These are phyloP conservation scores for Capsicum baccatum DNA, from an alignment of 257 asterid species.

Conservation along the genomic window DNA sequence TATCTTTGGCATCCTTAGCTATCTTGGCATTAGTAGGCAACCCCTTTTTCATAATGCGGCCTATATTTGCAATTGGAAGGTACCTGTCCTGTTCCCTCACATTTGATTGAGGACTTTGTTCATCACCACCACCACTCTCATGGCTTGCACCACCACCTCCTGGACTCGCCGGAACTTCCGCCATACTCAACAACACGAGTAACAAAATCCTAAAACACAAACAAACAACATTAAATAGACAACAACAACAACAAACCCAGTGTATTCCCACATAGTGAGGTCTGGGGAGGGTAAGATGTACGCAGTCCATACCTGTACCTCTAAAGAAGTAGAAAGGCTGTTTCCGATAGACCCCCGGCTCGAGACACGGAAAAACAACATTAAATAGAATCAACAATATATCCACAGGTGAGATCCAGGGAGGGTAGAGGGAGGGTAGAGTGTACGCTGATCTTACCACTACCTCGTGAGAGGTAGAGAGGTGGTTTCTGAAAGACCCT, in stretches of 20 bases:
- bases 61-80: slow-evolving; percentile 75
- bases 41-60: slow-evolving; percentile 79
- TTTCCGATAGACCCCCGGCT: too few species aligned
- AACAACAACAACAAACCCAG: not conserved
- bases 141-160: slow-evolving; percentile 51
- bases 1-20: slow-evolving; percentile 74
- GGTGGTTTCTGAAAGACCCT: too few species aligned
- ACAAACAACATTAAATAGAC: not conserved
- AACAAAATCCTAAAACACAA: slow-evolving; percentile 47
- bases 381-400: not conserved
- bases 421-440: too few species aligned
- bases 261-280: too few species aligned
- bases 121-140: slow-evolving; percentile 66
- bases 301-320: too few species aligned
- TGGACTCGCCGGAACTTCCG: slow-evolving; percentile 57
- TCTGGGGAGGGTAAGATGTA: too few species aligned
- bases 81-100: slow-evolving; percentile 74
- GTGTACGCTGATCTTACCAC: too few species aligned
- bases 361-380: not conserved
- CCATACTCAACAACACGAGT: slow-evolving; percentile 25
- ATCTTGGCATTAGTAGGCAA: slow-evolving; percentile 75
- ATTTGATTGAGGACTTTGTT: slow-evolving; percentile 66
- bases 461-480: too few species aligned
- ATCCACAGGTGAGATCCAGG: too few species aligned
- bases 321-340: too few species aligned